Evolutionary conservation across 1,139 yeast species (phyloP).

Genomic region (Zygoascus meyerae): DNA sequence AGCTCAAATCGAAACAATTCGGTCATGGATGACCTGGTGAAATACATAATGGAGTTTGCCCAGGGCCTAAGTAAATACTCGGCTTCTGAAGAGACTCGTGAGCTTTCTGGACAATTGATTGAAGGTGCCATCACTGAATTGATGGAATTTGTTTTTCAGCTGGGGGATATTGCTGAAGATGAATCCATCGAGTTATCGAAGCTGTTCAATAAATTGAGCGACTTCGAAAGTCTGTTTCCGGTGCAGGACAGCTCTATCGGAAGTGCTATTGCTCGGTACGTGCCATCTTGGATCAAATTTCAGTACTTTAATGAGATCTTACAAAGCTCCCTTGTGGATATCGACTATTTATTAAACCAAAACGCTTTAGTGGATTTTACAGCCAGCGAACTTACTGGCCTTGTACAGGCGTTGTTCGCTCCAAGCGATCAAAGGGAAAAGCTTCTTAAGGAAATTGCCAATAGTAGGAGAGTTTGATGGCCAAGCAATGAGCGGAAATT

Average conservation of each 20-base stretch:
- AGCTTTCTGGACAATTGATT: constrained; percentile 27
- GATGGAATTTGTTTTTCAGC: constrained; percentile 24
- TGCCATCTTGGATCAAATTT: constrained; percentile 38
- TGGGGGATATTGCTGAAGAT: constrained; percentile 31
- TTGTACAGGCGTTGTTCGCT: constrained; percentile 61
- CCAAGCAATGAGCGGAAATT: not conserved
- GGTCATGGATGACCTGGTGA: constrained; percentile 21
- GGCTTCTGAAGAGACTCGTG: constrained; percentile 23
- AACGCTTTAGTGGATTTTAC: constrained; percentile 69
- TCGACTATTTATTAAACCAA: constrained; percentile 62
- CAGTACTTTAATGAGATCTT: constrained; percentile 33
- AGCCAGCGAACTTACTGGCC: constrained; percentile 56
- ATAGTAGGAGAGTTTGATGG: constrained; percentile 1
- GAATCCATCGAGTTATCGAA: constrained; percentile 30
- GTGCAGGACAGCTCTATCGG: constrained; percentile 11
- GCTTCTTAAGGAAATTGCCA: constrained; percentile 53
- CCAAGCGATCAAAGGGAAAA: constrained; percentile 61
- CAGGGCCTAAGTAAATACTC: constrained; percentile 22
- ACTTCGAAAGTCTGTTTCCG: constrained; percentile 25
- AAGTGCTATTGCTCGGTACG: constrained; percentile 28
- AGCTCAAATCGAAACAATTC: constrained; percentile 22
- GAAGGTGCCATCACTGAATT: constrained; percentile 28
- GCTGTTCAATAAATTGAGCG: constrained; percentile 23
- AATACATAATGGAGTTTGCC: constrained; percentile 17
- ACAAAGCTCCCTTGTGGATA: constrained; percentile 50